Base-by-base conservation (phyloP, 148 eudicot species). In the Camellia sinensis region DNA sequence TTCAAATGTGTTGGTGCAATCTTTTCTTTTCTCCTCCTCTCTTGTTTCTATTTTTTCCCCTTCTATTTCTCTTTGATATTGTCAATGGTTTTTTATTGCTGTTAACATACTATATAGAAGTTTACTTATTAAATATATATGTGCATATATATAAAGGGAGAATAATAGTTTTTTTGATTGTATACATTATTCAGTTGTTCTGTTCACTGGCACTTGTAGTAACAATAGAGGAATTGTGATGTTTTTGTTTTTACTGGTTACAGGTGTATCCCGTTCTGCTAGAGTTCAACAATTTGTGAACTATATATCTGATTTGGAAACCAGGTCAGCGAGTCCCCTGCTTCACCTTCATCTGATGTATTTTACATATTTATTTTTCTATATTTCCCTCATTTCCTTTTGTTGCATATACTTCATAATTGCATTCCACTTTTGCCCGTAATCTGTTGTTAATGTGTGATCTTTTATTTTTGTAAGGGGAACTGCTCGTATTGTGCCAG, bases 271-370 rank as follows among this genome's bases (percentile, higher is more conserved):
- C 71, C 88, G 79, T 67, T 82, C 90, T 73, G 81, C 81, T 75
- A 88, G 99, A 84, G 88, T 95, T 67, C 89, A 89, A 79, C 95
- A 92, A 85, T 85, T 93, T 86, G 88, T 89, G 81, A 89, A 82
- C 83, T 95, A 93, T 80, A 89, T 95, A 83, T 87, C 99, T 77
- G 99, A 92, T 73, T 71, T 95, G 60, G 99, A 93, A 81, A 86
- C 67, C 71, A 92, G 86, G 99, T 87, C 69, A 75, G 56, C 83
- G 75, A 81, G 67, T 53, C 40, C 64, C 62, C 76, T 37, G 71
- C 54, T 70, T 72, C 45, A 63, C 67, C 43, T 78, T 82, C 44
- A 45, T 54, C n/a, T 21, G 50, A 18, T 52, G 64, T 21, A 40
- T 75, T 40, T n/a, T 79, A n/a, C 45, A 40, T 45, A 45, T 67